Evolutionary conservation across 129 eudicot genomes (phyloP).

Genomic region (Erigeron canadensis): DNA sequence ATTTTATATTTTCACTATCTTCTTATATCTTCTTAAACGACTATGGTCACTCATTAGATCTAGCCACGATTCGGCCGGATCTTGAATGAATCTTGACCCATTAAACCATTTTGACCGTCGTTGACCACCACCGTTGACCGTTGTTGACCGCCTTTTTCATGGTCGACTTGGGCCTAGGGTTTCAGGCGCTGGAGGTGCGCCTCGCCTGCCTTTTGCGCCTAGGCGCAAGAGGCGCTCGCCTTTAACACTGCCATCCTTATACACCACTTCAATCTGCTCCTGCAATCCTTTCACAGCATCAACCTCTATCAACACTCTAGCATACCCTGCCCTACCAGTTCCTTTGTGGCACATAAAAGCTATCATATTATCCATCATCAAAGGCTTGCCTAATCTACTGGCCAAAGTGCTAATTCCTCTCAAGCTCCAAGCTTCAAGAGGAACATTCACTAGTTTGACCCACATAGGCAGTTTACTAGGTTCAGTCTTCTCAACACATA

Average conservation of each 20-base stretch:
- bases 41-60: too few species aligned
- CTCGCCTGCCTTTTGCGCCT: too few species aligned
- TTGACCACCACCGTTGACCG: too few species aligned
- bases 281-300: background rate
- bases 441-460: background rate
- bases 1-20: too few species aligned
- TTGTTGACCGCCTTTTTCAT: too few species aligned
- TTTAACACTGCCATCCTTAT: background rate
- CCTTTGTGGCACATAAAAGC: background rate
- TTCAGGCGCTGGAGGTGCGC: too few species aligned
- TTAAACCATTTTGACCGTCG: too few species aligned
- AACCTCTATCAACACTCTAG: background rate
- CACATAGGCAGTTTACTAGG: background rate
- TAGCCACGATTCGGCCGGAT: too few species aligned
- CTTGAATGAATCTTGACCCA: too few species aligned
- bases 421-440: background rate
- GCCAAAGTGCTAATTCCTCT: background rate
- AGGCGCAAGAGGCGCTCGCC: too few species aligned
- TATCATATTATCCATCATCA: background rate
- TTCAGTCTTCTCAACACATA: background rate
- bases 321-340: background rate
- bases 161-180: too few species aligned
- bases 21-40: too few species aligned
- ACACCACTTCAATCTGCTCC: background rate
- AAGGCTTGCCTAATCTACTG: background rate